Evolutionary conservation across 148 eudicot genomes (phyloP).

Genomic region (Suaeda aralocaspica): DNA sequence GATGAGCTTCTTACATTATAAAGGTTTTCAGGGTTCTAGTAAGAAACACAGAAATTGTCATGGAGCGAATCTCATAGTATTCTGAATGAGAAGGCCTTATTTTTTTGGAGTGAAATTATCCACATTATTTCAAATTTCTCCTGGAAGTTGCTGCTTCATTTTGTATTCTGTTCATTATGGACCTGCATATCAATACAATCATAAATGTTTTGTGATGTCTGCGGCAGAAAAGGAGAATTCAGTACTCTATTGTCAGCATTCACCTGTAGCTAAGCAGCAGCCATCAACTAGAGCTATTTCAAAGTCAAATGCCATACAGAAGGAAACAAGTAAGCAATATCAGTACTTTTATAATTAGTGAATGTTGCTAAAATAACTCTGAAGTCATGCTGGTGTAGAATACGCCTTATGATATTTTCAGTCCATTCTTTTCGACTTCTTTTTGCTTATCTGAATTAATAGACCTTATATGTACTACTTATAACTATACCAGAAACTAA

Average conservation of each 20-base stretch:
- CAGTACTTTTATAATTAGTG: not conserved
- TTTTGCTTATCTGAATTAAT: too few relatives aligned
- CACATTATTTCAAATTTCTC: too few relatives aligned
- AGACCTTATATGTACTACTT: too few relatives aligned
- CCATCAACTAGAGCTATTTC: conserved; percentile 7
- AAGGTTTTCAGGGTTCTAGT: not conserved
- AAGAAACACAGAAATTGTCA: not conserved
- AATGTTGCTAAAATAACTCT: not conserved
- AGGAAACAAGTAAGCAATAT: conserved; percentile 14
- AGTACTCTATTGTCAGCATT: not conserved
- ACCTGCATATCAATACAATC: too few relatives aligned
- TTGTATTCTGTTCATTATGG: too few relatives aligned
- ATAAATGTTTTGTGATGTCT: conserved; percentile 8
- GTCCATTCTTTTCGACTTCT: too few relatives aligned
- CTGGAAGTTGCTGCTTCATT: too few relatives aligned
- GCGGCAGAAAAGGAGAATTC: conserved; percentile 15
- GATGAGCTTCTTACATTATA: not conserved
- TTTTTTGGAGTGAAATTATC: not conserved
- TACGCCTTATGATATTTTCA: too few relatives aligned
- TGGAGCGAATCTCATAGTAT: not conserved
- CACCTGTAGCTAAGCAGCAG: not conserved
- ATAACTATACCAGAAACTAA: too few relatives aligned
- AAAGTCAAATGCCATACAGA: conserved; percentile 8
- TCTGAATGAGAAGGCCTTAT: not conserved
- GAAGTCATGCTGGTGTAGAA: not conserved